Evolutionary conservation across 805 yeast genomes (phyloP), one percentile per base, ranked within the genome.

Genomic region (Tanozyma kutaoensis): DNA sequence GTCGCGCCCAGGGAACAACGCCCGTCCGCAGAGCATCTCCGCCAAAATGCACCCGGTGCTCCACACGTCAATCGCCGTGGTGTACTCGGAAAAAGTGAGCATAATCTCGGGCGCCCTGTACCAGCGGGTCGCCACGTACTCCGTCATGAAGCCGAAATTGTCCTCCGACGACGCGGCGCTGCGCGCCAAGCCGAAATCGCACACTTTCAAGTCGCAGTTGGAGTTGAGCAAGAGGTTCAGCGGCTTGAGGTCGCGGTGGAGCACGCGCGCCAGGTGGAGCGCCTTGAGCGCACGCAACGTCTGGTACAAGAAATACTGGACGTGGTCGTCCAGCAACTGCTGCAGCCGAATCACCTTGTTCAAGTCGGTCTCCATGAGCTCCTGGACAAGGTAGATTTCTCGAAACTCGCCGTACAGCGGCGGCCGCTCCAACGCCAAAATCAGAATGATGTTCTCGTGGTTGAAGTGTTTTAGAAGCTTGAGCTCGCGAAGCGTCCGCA

Each of bases 61-160:
- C 98, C 98, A 91, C 31, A 91, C 69, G 51, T 91, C 98, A 33
- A 91, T 88, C 14, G 98, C 95, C 55, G 84, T 86, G 5, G 97
- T 81, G 52, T 88, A 88, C 32, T 86, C 82, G 50, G 91, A 93
- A 58, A 81, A 84, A 37, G 93, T 77, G 29, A 91, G 63, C 85
- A 91, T 88, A 52, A 91, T 85, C 47, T 91, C 98, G 0, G 98
- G 98, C 3, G 98, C 98, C 39, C 98, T 65, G 53, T 91, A 91
- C 98, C 98, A 91, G 49, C 98, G 68, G 1, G 98, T 91, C 18
- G 98, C 97, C 15, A 91, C 98, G 48, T 91, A 91, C 51, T 88
- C 97, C 1, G 98, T 88, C 93, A 88, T 78, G 48, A 74, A 75
- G 4, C 82, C 84, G 34, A 72, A 67, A 45, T 73, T 75, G 43